Evolutionary conservation across 495 filamentous ascomycete genomes (phyloP), one percentile per base, ranked within the genome.

Genomic region (Glarea lozoyensis): DNA sequence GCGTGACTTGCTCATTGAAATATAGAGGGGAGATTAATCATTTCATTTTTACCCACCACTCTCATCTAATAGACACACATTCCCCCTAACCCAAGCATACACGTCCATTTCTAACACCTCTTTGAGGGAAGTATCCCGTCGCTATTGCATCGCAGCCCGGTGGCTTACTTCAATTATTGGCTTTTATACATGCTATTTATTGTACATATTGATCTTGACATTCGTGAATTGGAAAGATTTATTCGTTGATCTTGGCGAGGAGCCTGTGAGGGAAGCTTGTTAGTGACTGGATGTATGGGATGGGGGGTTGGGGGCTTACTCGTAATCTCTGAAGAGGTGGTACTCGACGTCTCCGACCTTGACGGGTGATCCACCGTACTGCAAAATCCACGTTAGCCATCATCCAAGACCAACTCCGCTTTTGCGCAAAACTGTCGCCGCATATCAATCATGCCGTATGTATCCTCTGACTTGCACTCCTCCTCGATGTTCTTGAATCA

Each of bases 301-400:
- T 43, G 16, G 17, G 31, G 10, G 31, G 16, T 11, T 10, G 19
- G 19, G 25, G 24, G 35, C 45, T 41, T 43, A 96, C 92, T 99
- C 92, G 67, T 86, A 81, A 65, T 99, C 92, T 53, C 90, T 74
- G 81, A 93, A 99, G 43, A 99, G 82, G 47, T 82, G 79, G 69
- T 78, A 97, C 72, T 97, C 92, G 49, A 96, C 86, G 50, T 97
- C 89, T 49, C 90, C 90, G 54, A 97, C 87, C 78, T 96, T 96
- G 64, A 99, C 76, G 41, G 93, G 82, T 60, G 83, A 88, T 43
- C 92, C 92, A 63, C 92, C 92, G 60, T 84, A 99, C 92, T 98
- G 52, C 48, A 50, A 17, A 30, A 22, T 12, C 22, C 16, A 7
- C 37, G 57, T 70, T 54, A 70, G 62, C 55, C 25, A 45, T 22